phyloP scores from a whole-genome alignment of 1,139 yeast genomes.

The Yamadazyma sp. region DNA sequence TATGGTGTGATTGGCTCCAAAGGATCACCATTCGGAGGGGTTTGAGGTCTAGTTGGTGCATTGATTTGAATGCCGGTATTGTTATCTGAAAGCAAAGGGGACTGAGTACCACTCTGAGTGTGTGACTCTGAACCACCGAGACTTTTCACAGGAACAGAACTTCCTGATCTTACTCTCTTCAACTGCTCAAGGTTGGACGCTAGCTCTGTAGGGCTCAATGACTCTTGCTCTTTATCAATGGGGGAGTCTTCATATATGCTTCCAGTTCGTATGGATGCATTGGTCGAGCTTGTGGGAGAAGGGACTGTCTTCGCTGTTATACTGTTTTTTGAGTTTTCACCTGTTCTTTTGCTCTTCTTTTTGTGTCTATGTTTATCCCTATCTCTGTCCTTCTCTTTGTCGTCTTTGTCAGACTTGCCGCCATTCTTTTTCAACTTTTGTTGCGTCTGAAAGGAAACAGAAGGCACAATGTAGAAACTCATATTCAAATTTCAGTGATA shows the following conservation, averaged over 20 bases:
- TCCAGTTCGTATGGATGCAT: conserved; percentile 11
- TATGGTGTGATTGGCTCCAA: conserved; percentile 3
- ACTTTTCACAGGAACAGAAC: not conserved
- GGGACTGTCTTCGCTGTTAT: not conserved
- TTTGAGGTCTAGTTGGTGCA: not conserved
- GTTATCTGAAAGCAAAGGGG: not conserved
- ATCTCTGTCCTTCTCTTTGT: not conserved
- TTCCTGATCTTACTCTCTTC: not conserved
- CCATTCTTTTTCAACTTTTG: conserved; percentile 25
- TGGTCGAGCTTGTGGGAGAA: conserved; percentile 14
- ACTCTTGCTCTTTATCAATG: not conserved
- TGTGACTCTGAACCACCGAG: not conserved
- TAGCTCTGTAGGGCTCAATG: not conserved
- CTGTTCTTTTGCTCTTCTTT: conserved; percentile 10
- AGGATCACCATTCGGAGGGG: conserved; percentile 1
- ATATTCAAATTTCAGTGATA: conserved; percentile 15
- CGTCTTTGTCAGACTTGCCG: conserved; percentile 9
- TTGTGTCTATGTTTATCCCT: conserved; percentile 11
- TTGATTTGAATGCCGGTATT: not conserved
- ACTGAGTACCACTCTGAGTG: not conserved
- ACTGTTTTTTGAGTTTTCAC: conserved; percentile 7
- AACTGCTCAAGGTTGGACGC: not conserved
- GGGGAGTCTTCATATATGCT: conserved; percentile 14
- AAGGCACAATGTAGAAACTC: conserved; percentile 34
- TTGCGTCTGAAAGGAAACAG: conserved; percentile 35